Evolutionary conservation across 345 rosid species (phyloP), one percentile per base, ranked within the genome.

Genomic region (Linum usitatissimum): DNA sequence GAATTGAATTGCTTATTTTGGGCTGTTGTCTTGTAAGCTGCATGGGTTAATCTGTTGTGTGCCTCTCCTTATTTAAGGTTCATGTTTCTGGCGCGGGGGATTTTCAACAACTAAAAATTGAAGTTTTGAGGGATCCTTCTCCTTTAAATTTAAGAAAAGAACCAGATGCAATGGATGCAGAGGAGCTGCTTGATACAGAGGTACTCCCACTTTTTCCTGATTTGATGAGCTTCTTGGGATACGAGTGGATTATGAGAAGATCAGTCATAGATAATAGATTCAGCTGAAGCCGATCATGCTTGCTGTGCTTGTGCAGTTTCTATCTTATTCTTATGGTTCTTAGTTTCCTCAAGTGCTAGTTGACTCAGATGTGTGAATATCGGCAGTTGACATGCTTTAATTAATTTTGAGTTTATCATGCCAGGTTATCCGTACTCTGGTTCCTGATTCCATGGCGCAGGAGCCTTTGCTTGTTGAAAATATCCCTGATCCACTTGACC

Each of bases 51-150:
- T 66, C 62, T 30, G 66, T 54, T 61, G 28, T 67, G 67, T 54
- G 30, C 55, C 30, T 66, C 73, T 28, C 48, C 58, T 28, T 53
- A 9, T 13, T 28, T 56, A 77, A 92, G 98, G 88, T 92, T 65
- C 97, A 92, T 57, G 79, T 92, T 62, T 79, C 97, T 70, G 93
- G 95, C 63, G 83, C 79, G 18, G 98, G 97, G 48, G 95, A 92
- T 76, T 92, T 87, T 66, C 98, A 87, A 68, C 72, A 89, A 73
- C 66, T 77, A 62, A 89, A 85, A 77, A 76, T 92, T 76, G 95
- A 92, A 71, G 66, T 84, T 66, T 63, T 92, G 55, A 89, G 81
- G 69, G 98, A 92, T 72, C 95, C 88, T 38, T 71, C 66, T 74
- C 96, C 93, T 66, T 42, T 87, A 68, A 81, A 76, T 66, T 75